Conservation (phyloP, 352 stramenopile genomes). For the Globisporangium heterothallicum region DNA sequence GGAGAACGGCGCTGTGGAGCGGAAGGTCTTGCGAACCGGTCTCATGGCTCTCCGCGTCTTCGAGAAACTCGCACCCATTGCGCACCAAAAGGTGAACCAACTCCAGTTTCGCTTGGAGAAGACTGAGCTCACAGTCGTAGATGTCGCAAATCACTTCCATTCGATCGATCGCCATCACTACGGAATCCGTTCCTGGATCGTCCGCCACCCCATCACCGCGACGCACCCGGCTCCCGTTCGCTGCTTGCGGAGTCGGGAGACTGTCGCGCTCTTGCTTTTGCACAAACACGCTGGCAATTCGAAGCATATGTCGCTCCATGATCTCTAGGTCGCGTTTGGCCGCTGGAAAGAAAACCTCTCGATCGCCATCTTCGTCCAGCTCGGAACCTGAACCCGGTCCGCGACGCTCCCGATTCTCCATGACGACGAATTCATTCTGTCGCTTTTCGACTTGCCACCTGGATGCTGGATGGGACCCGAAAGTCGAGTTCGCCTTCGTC, state of each 20-base stretch:
- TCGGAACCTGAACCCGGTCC: too few relatives aligned
- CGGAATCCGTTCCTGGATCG: too few relatives aligned
- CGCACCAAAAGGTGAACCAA: conserved; percentile 25
- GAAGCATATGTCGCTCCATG: conserved; percentile 41
- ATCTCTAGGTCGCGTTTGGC: conserved; percentile 32
- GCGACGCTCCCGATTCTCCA: neutral
- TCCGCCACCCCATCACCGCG: too few relatives aligned
- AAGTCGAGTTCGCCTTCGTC: neutral
- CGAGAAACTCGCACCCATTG: conserved; percentile 12
- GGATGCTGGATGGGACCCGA: neutral
- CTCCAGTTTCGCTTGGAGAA: conserved; percentile 37
- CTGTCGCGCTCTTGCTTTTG: conserved; percentile 37
- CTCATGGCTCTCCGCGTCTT: neutral
- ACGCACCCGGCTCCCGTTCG: too few relatives aligned
- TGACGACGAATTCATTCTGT: conserved; percentile 18
- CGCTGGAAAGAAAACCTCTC: conserved; percentile 35
- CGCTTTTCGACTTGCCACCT: conserved; percentile 11
- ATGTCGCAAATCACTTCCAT: conserved; percentile 49
- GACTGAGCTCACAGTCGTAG: conserved; percentile 43
- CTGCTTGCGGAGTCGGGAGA: conserved; percentile 12
- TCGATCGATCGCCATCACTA: conserved; percentile 35
- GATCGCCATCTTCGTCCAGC: neutral
- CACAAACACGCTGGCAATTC: conserved; percentile 40
- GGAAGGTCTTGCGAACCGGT: too few relatives aligned
- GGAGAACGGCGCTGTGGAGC: too few relatives aligned